phyloP scores from a whole-genome alignment of 345 rosid genomes.

The Rhodomyrtus tomentosa region DNA sequence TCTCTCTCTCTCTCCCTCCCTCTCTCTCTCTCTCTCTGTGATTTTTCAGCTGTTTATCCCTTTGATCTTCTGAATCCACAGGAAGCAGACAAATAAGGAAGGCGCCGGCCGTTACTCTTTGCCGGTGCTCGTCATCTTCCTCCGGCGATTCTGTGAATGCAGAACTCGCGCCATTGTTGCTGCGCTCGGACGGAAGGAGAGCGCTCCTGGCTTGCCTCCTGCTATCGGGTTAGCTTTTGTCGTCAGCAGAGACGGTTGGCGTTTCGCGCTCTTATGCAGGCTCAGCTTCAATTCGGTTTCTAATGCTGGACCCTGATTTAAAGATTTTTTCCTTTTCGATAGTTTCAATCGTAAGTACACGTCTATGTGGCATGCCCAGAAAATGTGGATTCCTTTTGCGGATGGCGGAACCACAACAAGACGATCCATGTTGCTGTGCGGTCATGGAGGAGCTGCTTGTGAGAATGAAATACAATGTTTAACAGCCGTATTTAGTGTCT shows the following conservation, averaged over 20 bases:
- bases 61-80: slow-evolving; percentile 3
- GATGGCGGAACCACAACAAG: neutral
- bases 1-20: neutral
- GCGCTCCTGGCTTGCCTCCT: slow-evolving; percentile 50
- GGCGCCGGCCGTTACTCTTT: slow-evolving; percentile 5
- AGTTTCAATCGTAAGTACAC: neutral
- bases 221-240: slow-evolving; percentile 29
- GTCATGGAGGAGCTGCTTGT: neutral
- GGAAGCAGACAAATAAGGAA: slow-evolving; percentile 22
- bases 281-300: neutral
- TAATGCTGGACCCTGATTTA: neutral
- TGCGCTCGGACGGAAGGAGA: slow-evolving; percentile 37
- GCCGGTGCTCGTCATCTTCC: slow-evolving; percentile 38
- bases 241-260: neutral
- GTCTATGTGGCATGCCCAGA: neutral
- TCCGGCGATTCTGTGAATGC: slow-evolving; percentile 7
- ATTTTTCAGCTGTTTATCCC: neutral
- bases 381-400: neutral
- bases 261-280: neutral
- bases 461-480: neutral
- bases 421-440: neutral
- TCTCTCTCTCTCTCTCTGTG: neutral
- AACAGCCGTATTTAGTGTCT: neutral
- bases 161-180: slow-evolving; percentile 4
- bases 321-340: neutral